phyloP scores from a whole-genome alignment of 2,329 filamentous ascomycete species.

The Sporothrix phasma region DNA sequence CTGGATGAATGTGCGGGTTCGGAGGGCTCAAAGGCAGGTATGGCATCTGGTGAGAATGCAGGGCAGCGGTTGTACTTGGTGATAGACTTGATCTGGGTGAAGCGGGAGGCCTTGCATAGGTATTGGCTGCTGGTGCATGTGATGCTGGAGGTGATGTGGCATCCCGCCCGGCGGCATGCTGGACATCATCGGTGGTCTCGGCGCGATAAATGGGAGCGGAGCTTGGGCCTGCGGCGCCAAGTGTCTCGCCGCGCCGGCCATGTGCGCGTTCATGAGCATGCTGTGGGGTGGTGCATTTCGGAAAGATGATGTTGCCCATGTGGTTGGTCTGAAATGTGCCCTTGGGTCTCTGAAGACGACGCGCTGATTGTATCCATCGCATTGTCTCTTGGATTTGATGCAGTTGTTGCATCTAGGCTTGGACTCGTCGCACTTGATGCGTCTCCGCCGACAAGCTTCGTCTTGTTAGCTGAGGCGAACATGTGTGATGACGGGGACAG shows the following conservation, averaged over 20 bases:
- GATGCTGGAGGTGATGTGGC: background rate
- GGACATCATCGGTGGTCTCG: slow-evolving; percentile 34
- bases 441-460: slow-evolving; percentile 77
- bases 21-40: background rate
- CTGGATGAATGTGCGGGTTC: background rate
- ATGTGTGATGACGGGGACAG: background rate
- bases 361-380: slow-evolving; percentile 74
- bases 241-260: slow-evolving; percentile 29
- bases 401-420: slow-evolving; percentile 75
- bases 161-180: background rate
- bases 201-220: slow-evolving; percentile 39
- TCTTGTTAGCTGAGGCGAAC: slow-evolving; percentile 11
- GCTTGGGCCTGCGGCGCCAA: slow-evolving; percentile 31
- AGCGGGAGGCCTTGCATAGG: background rate
- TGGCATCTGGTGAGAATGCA: background rate
- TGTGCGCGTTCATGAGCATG: slow-evolving; percentile 34
- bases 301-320: slow-evolving; percentile 36
- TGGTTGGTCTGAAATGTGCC: slow-evolving; percentile 45
- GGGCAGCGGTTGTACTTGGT: background rate
- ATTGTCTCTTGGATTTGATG: slow-evolving; percentile 73
- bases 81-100: background rate
- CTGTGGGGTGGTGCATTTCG: slow-evolving; percentile 34
- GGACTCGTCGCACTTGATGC: slow-evolving; percentile 95
- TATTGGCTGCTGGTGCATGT: slow-evolving; percentile 1
- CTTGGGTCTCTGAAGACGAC: slow-evolving; percentile 68